Conservation (phyloP, 805 yeast species). For the Zygotorulaspora florentina region DNA sequence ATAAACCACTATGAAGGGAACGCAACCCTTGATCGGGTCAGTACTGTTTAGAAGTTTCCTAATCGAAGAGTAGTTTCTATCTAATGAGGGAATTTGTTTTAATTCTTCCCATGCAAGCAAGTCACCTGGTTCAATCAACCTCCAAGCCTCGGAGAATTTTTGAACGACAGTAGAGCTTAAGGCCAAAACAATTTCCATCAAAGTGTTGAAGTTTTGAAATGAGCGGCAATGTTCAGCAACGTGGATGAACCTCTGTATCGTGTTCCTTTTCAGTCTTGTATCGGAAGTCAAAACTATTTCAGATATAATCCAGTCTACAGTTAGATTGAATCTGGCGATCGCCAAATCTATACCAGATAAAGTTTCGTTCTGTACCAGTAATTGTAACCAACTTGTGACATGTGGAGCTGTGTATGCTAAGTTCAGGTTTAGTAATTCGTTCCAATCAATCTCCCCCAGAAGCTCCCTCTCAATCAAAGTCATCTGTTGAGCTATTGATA, state of each 20-base stretch:
- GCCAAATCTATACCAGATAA: conserved; percentile 77
- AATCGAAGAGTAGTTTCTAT: conserved; percentile 64
- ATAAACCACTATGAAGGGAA: conserved; percentile 87
- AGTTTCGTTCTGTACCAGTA: conserved; percentile 53
- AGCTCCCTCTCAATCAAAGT: conserved; percentile 85
- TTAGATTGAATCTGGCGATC: conserved; percentile 78
- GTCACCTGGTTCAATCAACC: conserved; percentile 66
- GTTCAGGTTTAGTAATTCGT: conserved; percentile 69
- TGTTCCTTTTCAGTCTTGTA: conserved; percentile 54
- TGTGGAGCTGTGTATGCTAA: conserved; percentile 68
- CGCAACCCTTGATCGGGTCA: conserved; percentile 66
- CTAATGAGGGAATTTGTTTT: conserved; percentile 69
- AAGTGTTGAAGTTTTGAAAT: conserved; percentile 78
- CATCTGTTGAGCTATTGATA: conserved; percentile 69
- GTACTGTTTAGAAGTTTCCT: conserved; percentile 49
- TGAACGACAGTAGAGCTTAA: conserved; percentile 62
- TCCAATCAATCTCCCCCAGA: conserved; percentile 85
- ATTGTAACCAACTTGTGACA: conserved; percentile 78
- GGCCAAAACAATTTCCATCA: conserved; percentile 84
- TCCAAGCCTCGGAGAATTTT: conserved; percentile 68
- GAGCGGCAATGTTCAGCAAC: conserved; percentile 69
- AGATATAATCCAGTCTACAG: conserved; percentile 88
- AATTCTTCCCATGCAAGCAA: conserved; percentile 59
- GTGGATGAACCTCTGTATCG: conserved; percentile 83
- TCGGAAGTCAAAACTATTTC: conserved; percentile 71